phyloP scores from a whole-genome alignment of 2,329 filamentous ascomycete species.

The Verruconis gallopava region DNA sequence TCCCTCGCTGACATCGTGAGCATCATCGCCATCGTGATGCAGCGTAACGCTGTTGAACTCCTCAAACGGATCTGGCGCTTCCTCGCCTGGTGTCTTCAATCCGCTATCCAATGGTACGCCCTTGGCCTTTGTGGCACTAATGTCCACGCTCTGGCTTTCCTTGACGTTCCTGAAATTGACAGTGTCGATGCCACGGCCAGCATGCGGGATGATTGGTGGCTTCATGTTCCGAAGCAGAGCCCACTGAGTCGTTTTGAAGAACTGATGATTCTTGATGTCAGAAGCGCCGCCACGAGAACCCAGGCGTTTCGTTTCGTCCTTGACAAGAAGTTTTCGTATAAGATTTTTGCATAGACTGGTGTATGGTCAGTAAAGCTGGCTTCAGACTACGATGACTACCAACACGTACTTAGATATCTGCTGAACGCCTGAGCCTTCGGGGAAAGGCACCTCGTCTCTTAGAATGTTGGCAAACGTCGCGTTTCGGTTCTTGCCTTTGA shows the following conservation, averaged over 20 bases:
- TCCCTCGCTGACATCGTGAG: background rate
- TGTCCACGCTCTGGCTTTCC: constrained; percentile 89
- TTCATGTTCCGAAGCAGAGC: constrained; percentile 95
- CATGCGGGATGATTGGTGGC: constrained; percentile 87
- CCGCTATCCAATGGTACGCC: constrained; percentile 81
- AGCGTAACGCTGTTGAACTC: constrained; percentile 98
- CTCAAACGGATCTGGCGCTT: constrained; percentile 81
- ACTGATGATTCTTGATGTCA: constrained; percentile 90
- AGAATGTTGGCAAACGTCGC: constrained; percentile 97
- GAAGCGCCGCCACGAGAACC: constrained; percentile 91
- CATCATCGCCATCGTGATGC: constrained; percentile 83
- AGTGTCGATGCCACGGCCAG: constrained; percentile 81
- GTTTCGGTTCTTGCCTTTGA: constrained; percentile 98
- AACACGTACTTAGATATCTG: constrained; percentile 77
- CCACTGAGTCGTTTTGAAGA: constrained; percentile 95
- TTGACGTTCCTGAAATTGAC: constrained; percentile 97
- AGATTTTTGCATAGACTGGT: constrained; percentile 84
- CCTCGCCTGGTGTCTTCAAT: constrained; percentile 69
- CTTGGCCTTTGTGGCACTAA: constrained; percentile 40
- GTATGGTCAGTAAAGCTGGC: constrained; percentile 20
- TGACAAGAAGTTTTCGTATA: constrained; percentile 93
- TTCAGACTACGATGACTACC: background rate
- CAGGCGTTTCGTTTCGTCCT: constrained; percentile 86
- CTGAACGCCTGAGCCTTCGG: constrained; percentile 70
- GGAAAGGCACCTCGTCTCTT: constrained; percentile 89